A percentile compares a stretch with the other conserved stretches of the same genome.
phyloP scores from a whole-genome alignment of 441 rosid genomes.

The Breynia disticha region DNA sequence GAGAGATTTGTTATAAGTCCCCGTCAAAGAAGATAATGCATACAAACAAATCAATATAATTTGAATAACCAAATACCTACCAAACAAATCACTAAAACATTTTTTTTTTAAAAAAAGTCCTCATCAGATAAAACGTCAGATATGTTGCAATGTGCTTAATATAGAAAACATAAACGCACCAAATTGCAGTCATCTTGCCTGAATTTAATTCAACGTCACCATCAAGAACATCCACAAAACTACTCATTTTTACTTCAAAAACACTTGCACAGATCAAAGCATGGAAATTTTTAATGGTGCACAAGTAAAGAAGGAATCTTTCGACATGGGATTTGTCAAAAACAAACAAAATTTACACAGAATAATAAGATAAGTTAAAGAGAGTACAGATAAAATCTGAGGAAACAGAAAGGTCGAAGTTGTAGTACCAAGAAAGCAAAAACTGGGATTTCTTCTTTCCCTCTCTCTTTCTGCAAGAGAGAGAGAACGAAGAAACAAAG shows the following conservation, averaged over 20 bases:
- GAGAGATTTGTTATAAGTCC: constrained; percentile 5
- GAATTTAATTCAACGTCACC: not conserved
- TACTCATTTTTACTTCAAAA: too few species aligned
- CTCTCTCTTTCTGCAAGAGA: not conserved
- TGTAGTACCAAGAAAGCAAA: too few species aligned
- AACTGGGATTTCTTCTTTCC: constrained; percentile 21
- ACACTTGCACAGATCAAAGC: too few species aligned
- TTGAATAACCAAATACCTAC: not conserved
- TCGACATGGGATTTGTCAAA: not conserved
- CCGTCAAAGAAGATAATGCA: constrained; percentile 11
- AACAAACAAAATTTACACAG: not conserved
- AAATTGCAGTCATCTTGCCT: not conserved
- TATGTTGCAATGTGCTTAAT: not conserved
- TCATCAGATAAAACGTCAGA: constrained; percentile 5
- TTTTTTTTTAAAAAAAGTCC: constrained; percentile 3
- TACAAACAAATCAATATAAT: constrained; percentile 9
- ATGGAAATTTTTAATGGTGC: not conserved
- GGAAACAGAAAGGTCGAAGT: constrained; percentile 18
- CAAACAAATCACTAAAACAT: constrained; percentile 3
- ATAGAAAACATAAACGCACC: not conserved
- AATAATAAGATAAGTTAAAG: not conserved
- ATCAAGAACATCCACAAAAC: not conserved
- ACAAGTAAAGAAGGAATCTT: not conserved
- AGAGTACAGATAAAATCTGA: constrained; percentile 19
- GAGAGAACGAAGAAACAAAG: too few species aligned